Evolutionary conservation across 2,329 filamentous ascomycete species (phyloP).

Genomic region (Berkeleyomyces rouxiae): DNA sequence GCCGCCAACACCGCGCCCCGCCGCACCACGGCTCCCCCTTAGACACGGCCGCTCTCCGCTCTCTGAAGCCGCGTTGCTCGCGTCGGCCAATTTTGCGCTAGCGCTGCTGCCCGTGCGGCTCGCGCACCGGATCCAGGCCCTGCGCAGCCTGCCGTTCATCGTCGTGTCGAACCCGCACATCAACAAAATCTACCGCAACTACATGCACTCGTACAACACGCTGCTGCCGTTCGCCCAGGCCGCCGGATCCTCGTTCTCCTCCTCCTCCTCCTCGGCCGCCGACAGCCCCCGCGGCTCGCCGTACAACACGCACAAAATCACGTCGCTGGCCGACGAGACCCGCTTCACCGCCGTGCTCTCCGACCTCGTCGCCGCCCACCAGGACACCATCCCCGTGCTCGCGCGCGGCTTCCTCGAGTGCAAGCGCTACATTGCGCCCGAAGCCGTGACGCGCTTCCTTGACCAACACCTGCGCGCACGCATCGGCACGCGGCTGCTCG

Average conservation of each 20-base stretch:
- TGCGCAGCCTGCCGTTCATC: constrained; percentile 90
- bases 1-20: neutral
- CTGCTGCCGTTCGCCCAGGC: constrained; percentile 56
- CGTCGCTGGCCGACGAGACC: constrained; percentile 47
- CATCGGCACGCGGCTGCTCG: constrained; percentile 85
- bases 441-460: constrained; percentile 76
- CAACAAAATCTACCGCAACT: constrained; percentile 87
- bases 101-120: constrained; percentile 81
- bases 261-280: neutral
- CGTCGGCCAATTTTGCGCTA: constrained; percentile 90
- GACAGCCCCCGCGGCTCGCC: neutral
- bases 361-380: constrained; percentile 87
- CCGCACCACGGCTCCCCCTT: neutral
- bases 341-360: constrained; percentile 84
- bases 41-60: constrained; percentile 71
- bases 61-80: constrained; percentile 60
- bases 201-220: constrained; percentile 80
- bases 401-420: constrained; percentile 89
- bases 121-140: constrained; percentile 80
- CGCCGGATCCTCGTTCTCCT: constrained; percentile 25
- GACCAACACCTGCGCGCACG: constrained; percentile 86
- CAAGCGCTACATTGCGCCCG: constrained; percentile 67
- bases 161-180: constrained; percentile 97
- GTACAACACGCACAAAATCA: constrained; percentile 30
- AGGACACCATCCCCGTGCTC: constrained; percentile 84